phyloP scores from a whole-genome alignment of 352 stramenopile species.

The Phytophthora pini region DNA sequence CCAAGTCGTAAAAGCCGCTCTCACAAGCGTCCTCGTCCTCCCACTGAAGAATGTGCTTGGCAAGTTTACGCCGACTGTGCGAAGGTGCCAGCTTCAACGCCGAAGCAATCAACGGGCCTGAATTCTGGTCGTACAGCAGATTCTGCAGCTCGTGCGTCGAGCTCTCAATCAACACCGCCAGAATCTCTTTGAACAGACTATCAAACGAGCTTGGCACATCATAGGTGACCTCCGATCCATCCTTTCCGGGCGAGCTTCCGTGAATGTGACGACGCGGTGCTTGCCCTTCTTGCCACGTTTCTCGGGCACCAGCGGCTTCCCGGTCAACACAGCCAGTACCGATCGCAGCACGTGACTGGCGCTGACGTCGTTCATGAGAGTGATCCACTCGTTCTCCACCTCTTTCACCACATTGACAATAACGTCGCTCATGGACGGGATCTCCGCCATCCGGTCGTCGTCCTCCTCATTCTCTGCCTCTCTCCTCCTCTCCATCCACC shows the following conservation, averaged over 20 bases:
- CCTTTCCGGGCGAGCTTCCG: conserved; percentile 45
- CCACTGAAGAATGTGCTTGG: conserved; percentile 77
- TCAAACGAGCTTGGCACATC: conserved; percentile 64
- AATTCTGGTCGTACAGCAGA: conserved; percentile 78
- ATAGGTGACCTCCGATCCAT: conserved; percentile 47
- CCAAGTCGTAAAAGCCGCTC: conserved; percentile 72
- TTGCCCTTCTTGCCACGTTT: conserved; percentile 88
- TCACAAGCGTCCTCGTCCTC: conserved; percentile 57
- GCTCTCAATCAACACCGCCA: conserved; percentile 54
- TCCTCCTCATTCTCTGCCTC: conserved; percentile 53
- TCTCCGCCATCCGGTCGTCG: conserved; percentile 66
- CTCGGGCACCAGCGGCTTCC: conserved; percentile 69
- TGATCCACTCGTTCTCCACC: conserved; percentile 82
- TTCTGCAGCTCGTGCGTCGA: conserved; percentile 56
- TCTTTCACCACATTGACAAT: conserved; percentile 80
- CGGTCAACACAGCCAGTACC: conserved; percentile 69
- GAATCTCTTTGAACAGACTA: conserved; percentile 64
- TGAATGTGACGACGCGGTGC: conserved; percentile 72
- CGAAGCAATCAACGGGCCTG: conserved; percentile 71
- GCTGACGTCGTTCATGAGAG: conserved; percentile 87
- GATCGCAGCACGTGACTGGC: conserved; percentile 85
- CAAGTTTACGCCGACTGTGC: conserved; percentile 57
- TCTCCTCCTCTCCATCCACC: conserved; percentile 36
- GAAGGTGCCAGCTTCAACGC: conserved; percentile 64
- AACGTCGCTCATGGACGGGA: conserved; percentile 70